Conservation (phyloP, 2,329 filamentous ascomycete genomes). For the Leptographium galeiforme region DNA sequence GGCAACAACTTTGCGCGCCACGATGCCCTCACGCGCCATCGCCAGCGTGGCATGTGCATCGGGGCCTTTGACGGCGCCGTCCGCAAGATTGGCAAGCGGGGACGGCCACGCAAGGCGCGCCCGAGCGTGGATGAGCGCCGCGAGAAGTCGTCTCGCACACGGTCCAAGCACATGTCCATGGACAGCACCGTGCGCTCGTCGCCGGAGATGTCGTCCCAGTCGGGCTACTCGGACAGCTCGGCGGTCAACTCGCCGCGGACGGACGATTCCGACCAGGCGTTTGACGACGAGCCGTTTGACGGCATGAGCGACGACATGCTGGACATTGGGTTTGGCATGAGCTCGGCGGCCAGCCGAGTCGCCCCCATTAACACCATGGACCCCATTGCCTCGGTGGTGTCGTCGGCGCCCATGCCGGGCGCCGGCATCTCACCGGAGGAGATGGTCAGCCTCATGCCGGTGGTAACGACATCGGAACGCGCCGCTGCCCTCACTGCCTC, state of each 20-base stretch:
- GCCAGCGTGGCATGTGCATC: conserved; percentile 91
- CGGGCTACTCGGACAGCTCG: conserved; percentile 44
- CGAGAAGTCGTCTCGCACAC: conserved; percentile 42
- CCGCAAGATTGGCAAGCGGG: conserved; percentile 47
- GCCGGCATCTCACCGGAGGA: conserved; percentile 6
- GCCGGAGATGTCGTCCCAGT: conserved; percentile 34
- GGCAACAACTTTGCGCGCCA: conserved; percentile 91
- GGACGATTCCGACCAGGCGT: conserved; percentile 27
- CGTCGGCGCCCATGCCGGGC: conserved; percentile 26
- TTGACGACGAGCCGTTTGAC: conserved; percentile 21
- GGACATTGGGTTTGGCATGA: conserved; percentile 7
- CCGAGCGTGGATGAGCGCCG: conserved; percentile 42
- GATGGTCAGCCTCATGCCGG: conserved; percentile 14
- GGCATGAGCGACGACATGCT: conserved; percentile 29
- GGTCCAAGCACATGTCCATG: conserved; percentile 37
- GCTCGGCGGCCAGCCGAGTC: conserved; percentile 2
- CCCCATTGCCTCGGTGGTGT: conserved; percentile 12
- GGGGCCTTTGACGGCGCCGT: conserved; percentile 77
- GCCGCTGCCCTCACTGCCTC: conserved; percentile 21
- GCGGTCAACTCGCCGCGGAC: conserved; percentile 37
- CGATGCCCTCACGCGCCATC: conserved; percentile 85
- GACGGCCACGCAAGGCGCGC: conserved; percentile 47
- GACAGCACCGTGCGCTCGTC: conserved; percentile 27
- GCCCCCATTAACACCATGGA: neutral
- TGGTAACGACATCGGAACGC: conserved; percentile 14